A percentile compares a stretch with the other conserved stretches of the same genome.
Conservation (phyloP, 139 green algal species). For the Chlorella vulgaris region DNA sequence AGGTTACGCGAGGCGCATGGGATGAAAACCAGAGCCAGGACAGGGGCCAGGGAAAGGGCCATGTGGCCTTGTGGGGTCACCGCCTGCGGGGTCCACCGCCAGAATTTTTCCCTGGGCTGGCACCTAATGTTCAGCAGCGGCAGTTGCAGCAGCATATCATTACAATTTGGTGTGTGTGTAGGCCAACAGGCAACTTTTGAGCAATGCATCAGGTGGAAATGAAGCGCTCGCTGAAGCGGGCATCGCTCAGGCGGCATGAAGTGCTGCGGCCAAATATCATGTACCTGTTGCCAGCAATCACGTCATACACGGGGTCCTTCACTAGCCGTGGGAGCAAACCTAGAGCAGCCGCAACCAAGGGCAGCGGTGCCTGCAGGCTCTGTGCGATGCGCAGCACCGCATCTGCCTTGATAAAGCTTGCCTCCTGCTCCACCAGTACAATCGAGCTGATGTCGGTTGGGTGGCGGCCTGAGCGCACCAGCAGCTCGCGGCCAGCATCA, state of each 20-base stretch:
- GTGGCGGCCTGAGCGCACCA: conserved; percentile 63
- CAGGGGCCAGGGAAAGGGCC: no score
- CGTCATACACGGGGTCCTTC: conserved; percentile 68
- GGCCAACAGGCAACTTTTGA: no score
- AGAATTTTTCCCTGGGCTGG: no score
- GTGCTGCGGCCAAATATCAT: not conserved
- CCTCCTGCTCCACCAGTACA: conserved; percentile 67
- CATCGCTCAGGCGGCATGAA: conserved; percentile 58
- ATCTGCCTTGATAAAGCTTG: conserved; percentile 62
- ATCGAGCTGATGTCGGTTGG: conserved; percentile 88
- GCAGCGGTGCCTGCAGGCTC: conserved; percentile 57
- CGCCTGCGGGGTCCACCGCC: no score
- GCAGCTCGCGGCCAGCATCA: conserved; percentile 59
- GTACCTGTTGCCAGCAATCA: conserved; percentile 24
- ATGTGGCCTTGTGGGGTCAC: no score
- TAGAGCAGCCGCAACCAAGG: conserved; percentile 53
- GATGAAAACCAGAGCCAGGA: no score
- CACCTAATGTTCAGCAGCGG: no score
- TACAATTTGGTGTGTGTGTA: no score
- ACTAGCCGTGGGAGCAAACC: conserved; percentile 50
- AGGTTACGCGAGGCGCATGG: no score
- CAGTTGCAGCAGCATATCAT: no score
- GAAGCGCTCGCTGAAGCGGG: conserved; percentile 25
- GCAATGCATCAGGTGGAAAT: not conserved
- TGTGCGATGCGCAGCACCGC: conserved; percentile 67